Percentiles rank a stretch among this genome's conserved stretches.
Evolutionary conservation across 1,284 basidiomycete genomes (phyloP).

Genomic region (Ustilago curta): DNA sequence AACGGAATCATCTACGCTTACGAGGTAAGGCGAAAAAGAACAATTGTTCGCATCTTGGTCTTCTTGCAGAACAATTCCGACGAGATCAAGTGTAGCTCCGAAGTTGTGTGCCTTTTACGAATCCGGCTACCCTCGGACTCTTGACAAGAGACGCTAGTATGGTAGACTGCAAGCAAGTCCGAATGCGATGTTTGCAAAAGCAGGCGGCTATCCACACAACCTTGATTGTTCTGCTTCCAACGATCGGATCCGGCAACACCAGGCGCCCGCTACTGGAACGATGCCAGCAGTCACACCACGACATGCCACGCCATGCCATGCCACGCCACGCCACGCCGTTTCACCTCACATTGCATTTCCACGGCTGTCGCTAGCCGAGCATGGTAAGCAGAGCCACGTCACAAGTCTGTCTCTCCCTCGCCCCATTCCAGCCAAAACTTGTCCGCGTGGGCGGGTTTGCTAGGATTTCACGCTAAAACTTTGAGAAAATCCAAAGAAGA

Average conservation of each 20-base stretch:
- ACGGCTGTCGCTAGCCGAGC: constrained; percentile 3
- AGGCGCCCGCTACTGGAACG: neutral
- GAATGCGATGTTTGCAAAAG: constrained; percentile 1
- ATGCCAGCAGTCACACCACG: too few relatives aligned
- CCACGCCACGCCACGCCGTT: too few relatives aligned
- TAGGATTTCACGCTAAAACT: constrained; percentile 2
- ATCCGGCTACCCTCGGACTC: too few relatives aligned
- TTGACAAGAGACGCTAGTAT: constrained; percentile 1
- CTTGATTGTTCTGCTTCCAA: neutral
- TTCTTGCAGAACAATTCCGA: too few relatives aligned
- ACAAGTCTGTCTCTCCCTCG: too few relatives aligned
- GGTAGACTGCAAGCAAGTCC: neutral
- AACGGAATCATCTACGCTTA: too few relatives aligned
- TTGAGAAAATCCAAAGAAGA: too few relatives aligned
- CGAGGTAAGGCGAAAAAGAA: too few relatives aligned
- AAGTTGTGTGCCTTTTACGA: too few relatives aligned
- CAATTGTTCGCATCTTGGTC: too few relatives aligned
- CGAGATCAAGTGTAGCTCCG: too few relatives aligned
- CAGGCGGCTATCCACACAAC: constrained; percentile 3
- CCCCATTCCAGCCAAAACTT: neutral
- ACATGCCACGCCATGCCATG: too few relatives aligned
- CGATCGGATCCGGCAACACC: neutral
- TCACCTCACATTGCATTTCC: neutral
- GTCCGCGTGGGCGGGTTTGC: constrained; percentile 11
- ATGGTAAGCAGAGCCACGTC: neutral